Evolutionary conservation across 768 basidiomycete genomes (phyloP).

Genomic region (Lyophyllum atratum): DNA sequence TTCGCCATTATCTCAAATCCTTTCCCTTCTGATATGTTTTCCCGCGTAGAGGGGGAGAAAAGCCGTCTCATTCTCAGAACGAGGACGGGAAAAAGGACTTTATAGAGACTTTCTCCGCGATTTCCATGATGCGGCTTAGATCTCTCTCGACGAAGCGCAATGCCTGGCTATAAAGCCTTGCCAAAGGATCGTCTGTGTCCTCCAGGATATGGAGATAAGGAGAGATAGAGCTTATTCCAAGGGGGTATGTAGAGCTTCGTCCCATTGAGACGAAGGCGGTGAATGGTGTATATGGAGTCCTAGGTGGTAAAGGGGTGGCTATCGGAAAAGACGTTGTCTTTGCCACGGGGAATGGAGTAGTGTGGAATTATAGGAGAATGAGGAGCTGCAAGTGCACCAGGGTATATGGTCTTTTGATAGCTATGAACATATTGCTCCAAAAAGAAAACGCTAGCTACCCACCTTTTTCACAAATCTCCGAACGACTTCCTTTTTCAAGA

Average conservation of each 20-base stretch:
- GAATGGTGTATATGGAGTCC: conserved; percentile 54
- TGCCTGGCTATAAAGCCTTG: conserved; percentile 78
- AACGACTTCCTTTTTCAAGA: conserved; percentile 72
- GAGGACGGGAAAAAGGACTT: conserved; percentile 39
- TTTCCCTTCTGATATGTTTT: conserved; percentile 21
- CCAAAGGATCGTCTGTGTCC: conserved; percentile 66
- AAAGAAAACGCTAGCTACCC: conserved; percentile 9
- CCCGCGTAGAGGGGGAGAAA: not conserved
- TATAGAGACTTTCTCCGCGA: conserved; percentile 66
- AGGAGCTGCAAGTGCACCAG: conserved; percentile 65
- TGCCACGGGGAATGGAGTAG: conserved; percentile 61
- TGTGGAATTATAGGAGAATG: conserved; percentile 77
- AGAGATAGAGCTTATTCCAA: conserved; percentile 23
- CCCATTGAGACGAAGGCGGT: conserved; percentile 52
- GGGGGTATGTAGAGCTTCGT: conserved; percentile 30
- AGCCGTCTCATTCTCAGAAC: conserved; percentile 16
- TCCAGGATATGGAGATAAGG: conserved; percentile 59
- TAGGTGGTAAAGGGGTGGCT: conserved; percentile 31
- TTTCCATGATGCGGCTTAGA: conserved; percentile 71
- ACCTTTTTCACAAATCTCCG: conserved; percentile 80
- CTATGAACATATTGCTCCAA: conserved; percentile 5
- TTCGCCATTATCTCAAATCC: conserved; percentile 86
- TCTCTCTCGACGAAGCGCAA: conserved; percentile 81
- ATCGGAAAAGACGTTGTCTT: conserved; percentile 26
- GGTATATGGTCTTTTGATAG: conserved; percentile 64